phyloP scores from a whole-genome alignment of 257 asterid genomes.

The Fraxinus quadrangulata region DNA sequence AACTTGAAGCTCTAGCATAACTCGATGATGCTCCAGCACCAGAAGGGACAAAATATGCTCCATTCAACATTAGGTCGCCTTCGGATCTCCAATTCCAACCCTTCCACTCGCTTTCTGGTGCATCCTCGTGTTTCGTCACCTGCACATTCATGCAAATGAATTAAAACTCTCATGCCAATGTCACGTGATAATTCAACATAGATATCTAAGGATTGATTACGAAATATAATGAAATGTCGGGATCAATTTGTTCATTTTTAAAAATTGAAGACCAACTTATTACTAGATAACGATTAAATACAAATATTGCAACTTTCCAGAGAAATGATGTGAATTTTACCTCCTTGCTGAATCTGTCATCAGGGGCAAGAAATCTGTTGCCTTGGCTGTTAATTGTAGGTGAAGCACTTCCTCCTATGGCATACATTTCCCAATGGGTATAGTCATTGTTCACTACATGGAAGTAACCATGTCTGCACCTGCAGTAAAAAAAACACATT shows the following conservation, averaged over 20 bases:
- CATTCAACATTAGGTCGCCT: slow-evolving; percentile 70
- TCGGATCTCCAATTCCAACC: slow-evolving; percentile 68
- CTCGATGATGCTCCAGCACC: slow-evolving; percentile 54
- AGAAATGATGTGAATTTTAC: slow-evolving; percentile 16
- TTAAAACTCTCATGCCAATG: not conserved
- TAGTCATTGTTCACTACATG: slow-evolving; percentile 65
- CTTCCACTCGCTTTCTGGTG: slow-evolving; percentile 60
- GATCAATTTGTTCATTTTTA: not conserved
- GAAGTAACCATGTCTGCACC: slow-evolving; percentile 57
- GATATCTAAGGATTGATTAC: not conserved
- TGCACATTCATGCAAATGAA: slow-evolving; percentile 2
- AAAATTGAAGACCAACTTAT: not conserved
- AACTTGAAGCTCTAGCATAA: slow-evolving; percentile 64
- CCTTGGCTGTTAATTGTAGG: slow-evolving; percentile 63
- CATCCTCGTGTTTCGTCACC: slow-evolving; percentile 65
- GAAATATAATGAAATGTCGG: not conserved
- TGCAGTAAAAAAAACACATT: slow-evolving; percentile 15
- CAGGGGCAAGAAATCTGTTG: slow-evolving; percentile 55
- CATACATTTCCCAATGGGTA: slow-evolving; percentile 62
- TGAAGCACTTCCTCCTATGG: slow-evolving; percentile 55
- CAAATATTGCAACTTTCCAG: not conserved
- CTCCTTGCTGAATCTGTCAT: slow-evolving; percentile 45
- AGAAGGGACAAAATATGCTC: slow-evolving; percentile 55
- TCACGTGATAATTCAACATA: not conserved
- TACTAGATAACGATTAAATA: not conserved